These are phyloP conservation scores for Talaromyces piceae DNA, from an alignment of 2,329 filamentous ascomycete genomes.

Conservation along the genomic window DNA sequence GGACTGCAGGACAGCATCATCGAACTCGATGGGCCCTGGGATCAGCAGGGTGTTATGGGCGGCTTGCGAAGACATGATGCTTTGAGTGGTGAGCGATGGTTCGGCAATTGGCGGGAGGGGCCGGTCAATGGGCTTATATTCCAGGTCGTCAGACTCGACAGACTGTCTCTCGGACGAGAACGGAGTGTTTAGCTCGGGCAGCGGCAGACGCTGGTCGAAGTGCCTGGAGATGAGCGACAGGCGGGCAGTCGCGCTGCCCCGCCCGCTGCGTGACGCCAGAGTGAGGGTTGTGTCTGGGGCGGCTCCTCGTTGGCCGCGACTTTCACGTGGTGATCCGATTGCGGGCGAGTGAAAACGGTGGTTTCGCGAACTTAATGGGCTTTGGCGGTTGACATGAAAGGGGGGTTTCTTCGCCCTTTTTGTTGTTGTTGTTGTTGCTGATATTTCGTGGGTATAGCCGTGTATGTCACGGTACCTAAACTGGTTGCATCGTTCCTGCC, in stretches of 20 bases:
- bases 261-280: constrained; percentile 14
- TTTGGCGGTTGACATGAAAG: no score
- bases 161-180: constrained; percentile 54
- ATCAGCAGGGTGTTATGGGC: constrained; percentile 75
- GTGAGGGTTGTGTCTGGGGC: constrained; percentile 11
- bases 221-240: constrained; percentile 56
- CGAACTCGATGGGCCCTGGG: constrained; percentile 95
- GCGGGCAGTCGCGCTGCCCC: constrained; percentile 30
- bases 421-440: neutral
- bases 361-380: no score
- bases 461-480: neutral
- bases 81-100: constrained; percentile 17
- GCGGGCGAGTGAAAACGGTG: neutral
- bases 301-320: constrained; percentile 8
- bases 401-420: no score
- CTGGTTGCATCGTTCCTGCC: neutral
- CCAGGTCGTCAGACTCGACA: constrained; percentile 46
- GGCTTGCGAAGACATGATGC: constrained; percentile 51
- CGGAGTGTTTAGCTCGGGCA: constrained; percentile 55
- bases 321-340: neutral
- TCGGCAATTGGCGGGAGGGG: constrained; percentile 17
- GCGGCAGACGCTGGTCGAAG: constrained; percentile 46
- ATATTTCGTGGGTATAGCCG: neutral
- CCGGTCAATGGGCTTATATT: constrained; percentile 40
- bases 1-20: constrained; percentile 88